Base-by-base conservation (phyloP, 1,284 basidiomycete species). In the Ceratobasidium theobromae region DNA sequence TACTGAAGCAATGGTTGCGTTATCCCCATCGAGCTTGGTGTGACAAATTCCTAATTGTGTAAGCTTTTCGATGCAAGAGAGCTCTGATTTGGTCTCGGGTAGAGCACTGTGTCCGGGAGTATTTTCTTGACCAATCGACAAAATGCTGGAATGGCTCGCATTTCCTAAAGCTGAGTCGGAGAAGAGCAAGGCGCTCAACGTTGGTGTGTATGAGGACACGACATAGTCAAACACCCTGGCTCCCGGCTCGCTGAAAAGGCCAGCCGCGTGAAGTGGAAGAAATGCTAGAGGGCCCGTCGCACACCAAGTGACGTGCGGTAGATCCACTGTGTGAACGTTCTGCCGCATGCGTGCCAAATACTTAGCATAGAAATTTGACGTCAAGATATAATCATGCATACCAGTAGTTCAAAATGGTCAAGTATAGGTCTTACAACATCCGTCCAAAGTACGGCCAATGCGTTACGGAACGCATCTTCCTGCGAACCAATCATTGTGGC, bases 201-300 rank as follows among this genome's bases (percentile, higher is more conserved):
- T 33, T 3, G 57, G 57, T 6, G 46, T 51, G 38, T 60, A 60
- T 5, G 57, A 51, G 4, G 57, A 60, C 1, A 60, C 14, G 1
- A 49, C 57, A 25, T 49, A 60, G 3, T 60, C 32, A 35, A 49
- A 60, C 21, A 40, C 46, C 28, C 18, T 60, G 28, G 45, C 12
- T 16, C 23, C 30, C 27, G 43, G 18, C 23, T 38, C 27, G 1
- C 23, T 27, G 32, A 38, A 60, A 18, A 2, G 9, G 1, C 57
- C 57, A 4, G 57, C 57, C 21, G 57, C 57, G 33, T 60, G 57
- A n/a, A 60, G 30, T 12, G 57, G 57, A 32, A 60, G 32, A 21
- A 38, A 51, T 16, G 57, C 2, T 5, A 60, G 57, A 1, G 46
- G 57, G 18, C 57, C 57, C 2, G 45, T 60, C 3, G 46, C 38